Evolutionary conservation across 176 grass and related monocot genomes (phyloP).

Genomic region (Oryza australiensis): DNA sequence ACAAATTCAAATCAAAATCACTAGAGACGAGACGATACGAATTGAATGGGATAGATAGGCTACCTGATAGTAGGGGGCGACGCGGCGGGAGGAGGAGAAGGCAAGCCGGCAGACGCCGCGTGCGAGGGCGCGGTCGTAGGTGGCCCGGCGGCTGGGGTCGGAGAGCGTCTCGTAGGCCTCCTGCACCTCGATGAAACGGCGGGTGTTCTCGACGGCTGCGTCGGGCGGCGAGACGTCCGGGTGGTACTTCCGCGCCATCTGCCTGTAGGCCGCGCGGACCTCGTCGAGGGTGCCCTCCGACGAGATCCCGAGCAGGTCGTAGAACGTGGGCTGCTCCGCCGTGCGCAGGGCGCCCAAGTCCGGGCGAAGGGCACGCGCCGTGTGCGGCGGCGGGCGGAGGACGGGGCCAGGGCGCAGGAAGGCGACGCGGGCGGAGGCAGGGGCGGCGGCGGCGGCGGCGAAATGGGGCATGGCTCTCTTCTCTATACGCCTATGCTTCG

Average conservation of each 20-base stretch:
- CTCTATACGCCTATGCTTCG: neutral
- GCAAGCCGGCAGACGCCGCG: slow-evolving; percentile 51
- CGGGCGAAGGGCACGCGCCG: slow-evolving; percentile 4
- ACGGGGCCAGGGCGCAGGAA: neutral
- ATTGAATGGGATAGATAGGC: neutral
- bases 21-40: neutral
- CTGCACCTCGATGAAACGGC: slow-evolving; percentile 82
- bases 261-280: slow-evolving; percentile 70
- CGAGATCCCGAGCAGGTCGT: slow-evolving; percentile 71
- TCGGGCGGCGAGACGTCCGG: slow-evolving; percentile 79
- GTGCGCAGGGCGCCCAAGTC: slow-evolving; percentile 27
- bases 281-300: slow-evolving; percentile 59
- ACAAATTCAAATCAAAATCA: neutral
- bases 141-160: slow-evolving; percentile 61
- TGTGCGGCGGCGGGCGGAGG: neutral
- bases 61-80: slow-evolving; percentile 46
- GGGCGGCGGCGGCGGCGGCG: slow-evolving; percentile 23
- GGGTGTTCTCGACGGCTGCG: slow-evolving; percentile 62
- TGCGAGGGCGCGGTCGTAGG: slow-evolving; percentile 62
- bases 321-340: slow-evolving; percentile 53
- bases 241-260: slow-evolving; percentile 81
- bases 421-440: neutral
- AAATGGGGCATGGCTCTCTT: slow-evolving; percentile 17
- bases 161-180: slow-evolving; percentile 93
- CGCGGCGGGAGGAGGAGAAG: slow-evolving; percentile 43